Conservation (phyloP, 306 rosid genomes). For the Gleditsia sinensis region DNA sequence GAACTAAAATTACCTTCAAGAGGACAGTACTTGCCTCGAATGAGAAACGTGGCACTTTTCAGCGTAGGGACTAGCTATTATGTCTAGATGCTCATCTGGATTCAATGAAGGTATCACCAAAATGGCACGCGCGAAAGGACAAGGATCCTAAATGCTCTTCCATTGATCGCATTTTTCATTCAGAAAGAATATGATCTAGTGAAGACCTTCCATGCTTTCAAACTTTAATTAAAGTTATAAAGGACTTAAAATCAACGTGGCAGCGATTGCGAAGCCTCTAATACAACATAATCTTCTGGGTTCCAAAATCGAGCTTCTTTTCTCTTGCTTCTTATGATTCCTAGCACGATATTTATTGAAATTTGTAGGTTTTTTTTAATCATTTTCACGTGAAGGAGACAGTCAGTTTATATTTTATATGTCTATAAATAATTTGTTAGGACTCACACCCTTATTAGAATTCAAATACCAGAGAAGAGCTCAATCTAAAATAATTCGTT, state of each 20-base stretch:
- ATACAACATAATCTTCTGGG: constrained; percentile 45
- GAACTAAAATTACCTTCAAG: constrained; percentile 1
- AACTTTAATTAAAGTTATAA: constrained; percentile 56
- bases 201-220: constrained; percentile 70
- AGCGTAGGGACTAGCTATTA: background rate
- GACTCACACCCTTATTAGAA: too few species aligned
- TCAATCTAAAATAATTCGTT: too few species aligned
- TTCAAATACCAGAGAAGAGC: too few species aligned
- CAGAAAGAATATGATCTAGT: constrained; percentile 64
- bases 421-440: too few species aligned
- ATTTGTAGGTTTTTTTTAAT: too few species aligned
- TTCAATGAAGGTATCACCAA: constrained; percentile 8
- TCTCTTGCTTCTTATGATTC: constrained; percentile 65
- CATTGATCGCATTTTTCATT: background rate
- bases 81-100: background rate
- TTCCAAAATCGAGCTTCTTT: constrained; percentile 82
- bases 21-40: constrained; percentile 21
- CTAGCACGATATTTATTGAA: constrained; percentile 65
- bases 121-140: background rate
- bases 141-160: background rate
- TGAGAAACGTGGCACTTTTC: background rate
- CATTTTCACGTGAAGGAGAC: too few species aligned
- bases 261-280: constrained; percentile 34
- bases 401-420: too few species aligned
- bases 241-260: constrained; percentile 37